Base-by-base conservation (phyloP, 805 yeast genomes). In the Grigorovia jiainica region DNA sequence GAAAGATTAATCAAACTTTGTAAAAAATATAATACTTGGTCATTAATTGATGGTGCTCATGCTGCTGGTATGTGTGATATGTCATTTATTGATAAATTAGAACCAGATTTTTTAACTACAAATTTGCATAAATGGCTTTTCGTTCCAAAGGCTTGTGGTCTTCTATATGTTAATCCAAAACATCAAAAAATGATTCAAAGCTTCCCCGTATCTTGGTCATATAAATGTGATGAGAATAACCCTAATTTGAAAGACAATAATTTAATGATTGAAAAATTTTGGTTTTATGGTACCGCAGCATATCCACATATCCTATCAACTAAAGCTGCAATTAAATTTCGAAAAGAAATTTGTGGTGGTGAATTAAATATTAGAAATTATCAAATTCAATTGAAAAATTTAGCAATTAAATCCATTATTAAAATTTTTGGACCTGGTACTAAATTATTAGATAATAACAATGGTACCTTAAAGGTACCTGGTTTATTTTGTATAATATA, bases 1-100 rank as follows among this genome's bases (percentile, higher is more conserved):
- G 68, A 70, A 45, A 53, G 64, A 40, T 48, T 82, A 36, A 64
- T 68, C 3, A 46, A 54, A 6, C 50, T 74, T 34, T 76, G 86
- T 47, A 55, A 61, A 11, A 57, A 71, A 39, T 58, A 73, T 38
- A 57, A 61, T 11, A 73, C 75, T 4, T 46, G 78, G 36, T 74
- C 84, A 3, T 58, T 79, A 34, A 70, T 82, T 20, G 90, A 82
- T 55, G 90, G 82, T 11, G 90, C 89, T 5, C 90, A 82, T 53
- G 72, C 76, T 1, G 66, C 76, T 29, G 90, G 90, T 0, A 60
- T 69, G 42, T 50, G 74, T 24, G 70, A 71, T 8, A 41, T 73
- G n/a, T 62, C 68, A 36, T 51, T 58, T 41, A 48, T 77, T 29
- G 58, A 56, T 10, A 52, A 52, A 10, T 47, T 72, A 19, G 47